These are phyloP conservation scores for Claviceps pazoutovae DNA, from an alignment of 2,329 filamentous ascomycete species.

Conservation along the genomic window DNA sequence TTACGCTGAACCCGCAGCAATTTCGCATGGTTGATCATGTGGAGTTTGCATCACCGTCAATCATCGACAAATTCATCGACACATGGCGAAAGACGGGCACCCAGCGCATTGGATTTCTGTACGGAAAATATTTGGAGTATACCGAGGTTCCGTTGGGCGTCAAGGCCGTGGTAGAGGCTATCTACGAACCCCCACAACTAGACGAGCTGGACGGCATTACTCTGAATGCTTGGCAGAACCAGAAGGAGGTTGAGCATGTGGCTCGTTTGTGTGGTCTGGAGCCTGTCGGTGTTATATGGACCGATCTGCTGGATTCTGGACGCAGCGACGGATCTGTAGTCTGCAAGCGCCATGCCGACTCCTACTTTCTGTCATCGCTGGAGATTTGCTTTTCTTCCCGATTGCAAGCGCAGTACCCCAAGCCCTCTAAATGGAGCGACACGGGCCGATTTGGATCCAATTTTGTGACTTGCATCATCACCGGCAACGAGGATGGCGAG, in stretches of 20 bases:
- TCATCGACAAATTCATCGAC: slow-evolving; percentile 82
- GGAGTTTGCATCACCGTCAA: slow-evolving; percentile 73
- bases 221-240: slow-evolving; percentile 70
- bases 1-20: slow-evolving; percentile 82
- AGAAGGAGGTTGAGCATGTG: slow-evolving; percentile 66
- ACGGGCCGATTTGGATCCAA: slow-evolving; percentile 88
- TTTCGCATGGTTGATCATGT: slow-evolving; percentile 98
- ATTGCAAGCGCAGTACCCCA: slow-evolving; percentile 76
- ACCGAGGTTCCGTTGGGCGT: slow-evolving; percentile 82
- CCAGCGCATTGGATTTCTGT: slow-evolving; percentile 80
- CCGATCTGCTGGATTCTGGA: slow-evolving; percentile 74
- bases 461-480: slow-evolving; percentile 91
- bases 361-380: slow-evolving; percentile 83
- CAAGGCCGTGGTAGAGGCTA: slow-evolving; percentile 91
- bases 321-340: slow-evolving; percentile 72
- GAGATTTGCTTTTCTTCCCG: slow-evolving; percentile 83
- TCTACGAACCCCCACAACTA: slow-evolving; percentile 89
- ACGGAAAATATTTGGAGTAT: slow-evolving; percentile 84
- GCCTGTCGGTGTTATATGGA: slow-evolving; percentile 86
- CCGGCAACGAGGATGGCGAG: slow-evolving; percentile 78
- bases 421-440: slow-evolving; percentile 92
- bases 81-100: slow-evolving; percentile 78
- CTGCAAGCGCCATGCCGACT: slow-evolving; percentile 92
- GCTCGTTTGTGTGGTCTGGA: slow-evolving; percentile 75
- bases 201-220: slow-evolving; percentile 83